Evolutionary conservation across 116 monocot species (phyloP), one percentile per base, ranked within the genome.

Genomic region (Posidonia oceanica): DNA sequence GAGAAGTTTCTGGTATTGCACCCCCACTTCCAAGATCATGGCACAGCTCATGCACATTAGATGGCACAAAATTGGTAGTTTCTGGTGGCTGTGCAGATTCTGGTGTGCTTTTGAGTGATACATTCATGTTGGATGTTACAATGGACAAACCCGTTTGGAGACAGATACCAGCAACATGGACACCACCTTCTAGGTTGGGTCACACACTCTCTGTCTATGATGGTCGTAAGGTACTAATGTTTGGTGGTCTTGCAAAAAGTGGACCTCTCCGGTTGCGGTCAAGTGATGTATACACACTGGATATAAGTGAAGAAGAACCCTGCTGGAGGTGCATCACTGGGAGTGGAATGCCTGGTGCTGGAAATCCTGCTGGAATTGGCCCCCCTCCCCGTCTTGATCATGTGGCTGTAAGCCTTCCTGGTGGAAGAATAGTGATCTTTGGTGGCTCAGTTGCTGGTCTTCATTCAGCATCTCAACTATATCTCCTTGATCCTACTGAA

Each of bases 21-120:
- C 92, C 92, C 20, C 92, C 92, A 13, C 68, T 84, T 13, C 88
- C 88, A 3, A 72, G 91, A 20, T 92, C 91, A 51, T 92, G 91
- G 91, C 91, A 92, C 74, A 86, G 88, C 60, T 92, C 92, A 10
- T 92, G 88, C 80, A 92, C 82, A 12, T 59, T 86, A 4, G 88
- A 88, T 70, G 92, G 92, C 36, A 82, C 86, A 13, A 88, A 87
- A 59, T 69, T 91, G 72, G 91, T 91, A 14, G 87, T 91, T 16
- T 91, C 91, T 18, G 91, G 91, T 51, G 91, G 91, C 29, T 91
- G 91, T 77, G 83, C 91, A 12, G 91, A 91, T 72, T 91, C 92
- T 29, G 29, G 29, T 29, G 29, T 29, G 29, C 29, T 29, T 29
- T 29, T 29, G 29, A 29, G 29, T 29, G 88, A 92, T 57, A 84